A percentile compares a stretch with the other conserved stretches of the same genome.
phyloP scores from a whole-genome alignment of 345 rosid genomes.

The Camelina hispida region DNA sequence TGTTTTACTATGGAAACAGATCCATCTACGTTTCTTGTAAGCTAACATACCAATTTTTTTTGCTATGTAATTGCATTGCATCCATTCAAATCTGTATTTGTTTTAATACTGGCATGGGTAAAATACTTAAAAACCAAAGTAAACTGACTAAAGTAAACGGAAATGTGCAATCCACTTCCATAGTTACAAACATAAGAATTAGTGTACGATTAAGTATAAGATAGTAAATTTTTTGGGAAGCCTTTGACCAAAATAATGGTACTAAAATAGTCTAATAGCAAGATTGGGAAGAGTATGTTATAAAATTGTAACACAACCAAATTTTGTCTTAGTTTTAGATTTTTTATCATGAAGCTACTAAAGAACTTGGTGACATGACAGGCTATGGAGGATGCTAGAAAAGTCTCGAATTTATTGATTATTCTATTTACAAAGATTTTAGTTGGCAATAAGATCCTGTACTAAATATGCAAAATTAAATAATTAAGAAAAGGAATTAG shows the following conservation, averaged over 20 bases:
- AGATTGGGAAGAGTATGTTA: not conserved
- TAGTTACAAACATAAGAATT: not conserved
- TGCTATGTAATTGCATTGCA: not conserved
- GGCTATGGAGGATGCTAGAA: not conserved
- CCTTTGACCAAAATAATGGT: not conserved
- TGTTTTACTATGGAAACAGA: too few relatives aligned
- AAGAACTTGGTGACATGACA: too few relatives aligned
- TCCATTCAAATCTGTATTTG: not conserved
- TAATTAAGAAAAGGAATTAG: conserved; percentile 42
- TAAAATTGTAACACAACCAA: not conserved
- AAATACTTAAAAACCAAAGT: not conserved
- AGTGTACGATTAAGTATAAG: not conserved
- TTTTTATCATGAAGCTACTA: too few relatives aligned
- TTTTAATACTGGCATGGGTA: not conserved
- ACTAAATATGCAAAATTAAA: not conserved
- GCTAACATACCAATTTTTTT: too few relatives aligned
- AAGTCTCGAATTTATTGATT: conserved; percentile 8
- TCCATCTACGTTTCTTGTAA: too few relatives aligned
- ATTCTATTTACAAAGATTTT: conserved; percentile 21
- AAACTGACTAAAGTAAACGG: not conserved
- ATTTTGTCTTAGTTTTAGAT: not conserved
- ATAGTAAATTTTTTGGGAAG: not conserved
- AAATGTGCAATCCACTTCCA: not conserved
- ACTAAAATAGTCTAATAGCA: not conserved
- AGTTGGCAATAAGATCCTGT: not conserved